Evolutionary conservation across 1,284 basidiomycete genomes (phyloP).

Genomic region (Rhodotorula sp.): DNA sequence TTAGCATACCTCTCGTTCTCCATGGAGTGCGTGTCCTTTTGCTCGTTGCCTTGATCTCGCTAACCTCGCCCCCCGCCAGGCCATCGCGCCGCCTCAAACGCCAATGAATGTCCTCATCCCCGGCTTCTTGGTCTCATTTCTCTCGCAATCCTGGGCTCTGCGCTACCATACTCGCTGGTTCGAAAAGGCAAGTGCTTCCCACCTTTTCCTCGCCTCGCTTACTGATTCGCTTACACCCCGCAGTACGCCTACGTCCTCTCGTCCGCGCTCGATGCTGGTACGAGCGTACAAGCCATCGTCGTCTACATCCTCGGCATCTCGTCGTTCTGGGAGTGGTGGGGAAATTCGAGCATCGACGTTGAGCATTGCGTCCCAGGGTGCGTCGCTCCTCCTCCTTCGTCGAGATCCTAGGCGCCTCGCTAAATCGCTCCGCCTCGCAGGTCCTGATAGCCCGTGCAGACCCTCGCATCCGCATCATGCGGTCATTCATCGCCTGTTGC

Average conservation of each 20-base stretch:
- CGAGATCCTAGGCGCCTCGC: no score
- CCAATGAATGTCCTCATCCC: conserved; percentile 45
- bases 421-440: no score
- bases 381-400: neutral
- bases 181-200: conserved; percentile 39
- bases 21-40: conserved; percentile 32
- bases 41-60: no score
- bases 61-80: neutral
- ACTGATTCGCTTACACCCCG: neutral
- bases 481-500: no score
- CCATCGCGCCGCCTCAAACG: conserved; percentile 43
- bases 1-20: conserved; percentile 44
- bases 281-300: conserved; percentile 43
- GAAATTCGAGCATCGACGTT: conserved; percentile 39
- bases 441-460: no score
- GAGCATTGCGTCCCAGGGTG: conserved; percentile 42
- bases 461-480: no score
- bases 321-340: conserved; percentile 40
- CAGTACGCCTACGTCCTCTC: conserved; percentile 42
- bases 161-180: conserved; percentile 44
- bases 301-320: conserved; percentile 42
- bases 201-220: neutral
- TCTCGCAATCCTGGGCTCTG: conserved; percentile 44
- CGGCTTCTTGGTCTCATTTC: conserved; percentile 43
- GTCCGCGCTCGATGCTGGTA: conserved; percentile 44